Evolutionary conservation across 345 rosid genomes (phyloP).

Genomic region (Kandelia obovata): DNA sequence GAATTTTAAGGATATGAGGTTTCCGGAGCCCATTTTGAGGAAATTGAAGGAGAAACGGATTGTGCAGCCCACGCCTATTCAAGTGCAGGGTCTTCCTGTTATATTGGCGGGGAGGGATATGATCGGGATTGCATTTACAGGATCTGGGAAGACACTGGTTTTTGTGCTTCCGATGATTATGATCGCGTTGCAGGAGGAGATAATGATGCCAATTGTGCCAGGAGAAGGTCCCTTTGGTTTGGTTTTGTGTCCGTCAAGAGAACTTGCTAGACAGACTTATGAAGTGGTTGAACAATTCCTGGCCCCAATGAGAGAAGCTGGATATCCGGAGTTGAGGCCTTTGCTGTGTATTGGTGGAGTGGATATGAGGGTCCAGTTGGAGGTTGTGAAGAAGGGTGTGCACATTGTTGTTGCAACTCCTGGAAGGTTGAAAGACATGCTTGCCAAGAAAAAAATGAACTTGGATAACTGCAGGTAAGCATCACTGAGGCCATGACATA

Average conservation of each 20-base stretch:
- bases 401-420: conserved; percentile 96
- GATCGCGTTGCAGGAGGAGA: conserved; percentile 87
- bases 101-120: conserved; percentile 75
- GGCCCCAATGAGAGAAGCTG: conserved; percentile 50
- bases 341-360: conserved; percentile 88
- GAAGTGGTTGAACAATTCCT: conserved; percentile 84
- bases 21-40: conserved; percentile 64
- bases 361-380: conserved; percentile 90
- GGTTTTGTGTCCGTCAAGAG: conserved; percentile 81
- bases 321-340: conserved; percentile 69
- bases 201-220: conserved; percentile 76
- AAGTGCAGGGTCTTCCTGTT: conserved; percentile 96
- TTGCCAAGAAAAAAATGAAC: conserved; percentile 89
- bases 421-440: conserved; percentile 92
- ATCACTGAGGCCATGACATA: no score
- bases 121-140: conserved; percentile 93
- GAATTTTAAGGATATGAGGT: conserved; percentile 82
- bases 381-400: conserved; percentile 78
- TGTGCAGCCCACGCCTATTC: conserved; percentile 91
- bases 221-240: conserved; percentile 90
- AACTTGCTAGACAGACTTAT: conserved; percentile 87
- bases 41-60: conserved; percentile 75
- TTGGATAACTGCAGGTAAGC: conserved; percentile 82
- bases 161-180: conserved; percentile 87
- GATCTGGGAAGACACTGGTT: conserved; percentile 86